Percentiles rank a stretch among this genome's conserved stretches.
phyloP scores from a whole-genome alignment of 495 filamentous ascomycete species.

The Lasiosphaeria hispida region DNA sequence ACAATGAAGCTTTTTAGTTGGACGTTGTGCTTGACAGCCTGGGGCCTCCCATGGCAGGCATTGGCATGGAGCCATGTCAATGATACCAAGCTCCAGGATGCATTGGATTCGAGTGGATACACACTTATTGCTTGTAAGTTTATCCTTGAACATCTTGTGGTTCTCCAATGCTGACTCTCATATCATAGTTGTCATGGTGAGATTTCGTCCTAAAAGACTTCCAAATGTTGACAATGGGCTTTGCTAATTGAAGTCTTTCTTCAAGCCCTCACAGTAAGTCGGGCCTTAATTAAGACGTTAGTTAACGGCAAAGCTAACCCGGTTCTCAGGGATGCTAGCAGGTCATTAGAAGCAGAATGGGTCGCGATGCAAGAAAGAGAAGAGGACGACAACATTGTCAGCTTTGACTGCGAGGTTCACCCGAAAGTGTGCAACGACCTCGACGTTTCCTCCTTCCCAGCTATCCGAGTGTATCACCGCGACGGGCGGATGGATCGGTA shows the following conservation, averaged over 20 bases:
- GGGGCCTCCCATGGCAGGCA: background rate
- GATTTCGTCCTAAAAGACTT: background rate
- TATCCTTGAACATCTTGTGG: background rate
- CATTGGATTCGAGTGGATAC: constrained; percentile 34
- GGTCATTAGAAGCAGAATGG: constrained; percentile 24
- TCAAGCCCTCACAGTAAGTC: constrained; percentile 14
- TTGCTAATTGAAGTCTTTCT: background rate
- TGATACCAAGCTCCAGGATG: constrained; percentile 31
- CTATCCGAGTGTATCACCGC: constrained; percentile 36
- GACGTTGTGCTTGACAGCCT: background rate
- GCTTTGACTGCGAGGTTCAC: constrained; percentile 34
- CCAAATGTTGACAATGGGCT: background rate
- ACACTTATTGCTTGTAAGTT: constrained; percentile 43
- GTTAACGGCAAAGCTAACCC: background rate
- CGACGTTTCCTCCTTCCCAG: constrained; percentile 34
- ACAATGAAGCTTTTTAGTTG: background rate
- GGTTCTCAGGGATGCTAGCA: constrained; percentile 11
- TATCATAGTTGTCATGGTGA: constrained; percentile 21
- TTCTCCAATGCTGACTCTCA: background rate
- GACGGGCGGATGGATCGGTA: constrained; percentile 27
- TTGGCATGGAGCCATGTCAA: constrained; percentile 36
- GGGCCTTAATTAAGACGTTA: background rate
- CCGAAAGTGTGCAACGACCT: constrained; percentile 27
- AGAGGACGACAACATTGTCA: constrained; percentile 26
- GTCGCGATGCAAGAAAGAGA: constrained; percentile 14